Conservation (phyloP, 1,139 yeast species). For the Suhomyces maxii region DNA sequence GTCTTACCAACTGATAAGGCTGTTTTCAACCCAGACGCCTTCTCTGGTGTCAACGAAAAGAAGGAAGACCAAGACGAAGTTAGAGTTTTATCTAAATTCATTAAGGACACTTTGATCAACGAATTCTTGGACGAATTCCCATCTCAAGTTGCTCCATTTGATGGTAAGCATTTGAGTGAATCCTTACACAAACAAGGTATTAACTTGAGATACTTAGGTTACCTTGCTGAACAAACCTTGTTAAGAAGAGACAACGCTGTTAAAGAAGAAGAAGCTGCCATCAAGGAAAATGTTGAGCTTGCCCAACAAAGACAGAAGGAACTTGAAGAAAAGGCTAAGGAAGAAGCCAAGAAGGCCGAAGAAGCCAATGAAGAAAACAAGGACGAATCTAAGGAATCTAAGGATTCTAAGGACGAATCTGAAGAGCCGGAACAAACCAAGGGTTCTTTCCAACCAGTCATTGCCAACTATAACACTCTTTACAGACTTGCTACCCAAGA, state of each 20-base stretch:
- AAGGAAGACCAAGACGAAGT: constrained; percentile 58
- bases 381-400: constrained; percentile 20
- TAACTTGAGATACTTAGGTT: constrained; percentile 85
- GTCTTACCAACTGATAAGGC: constrained; percentile 58
- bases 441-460: constrained; percentile 44
- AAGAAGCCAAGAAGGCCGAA: constrained; percentile 30
- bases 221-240: constrained; percentile 41
- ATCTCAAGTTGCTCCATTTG: constrained; percentile 66
- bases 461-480: constrained; percentile 49
- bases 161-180: constrained; percentile 72
- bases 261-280: constrained; percentile 21
- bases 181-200: constrained; percentile 80
- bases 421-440: constrained; percentile 31
- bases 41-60: constrained; percentile 45
- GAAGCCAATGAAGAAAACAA: constrained; percentile 24
- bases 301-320: constrained; percentile 25
- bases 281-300: constrained; percentile 26
- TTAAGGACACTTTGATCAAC: constrained; percentile 60
- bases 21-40: constrained; percentile 80
- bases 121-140: constrained; percentile 59
- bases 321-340: constrained; percentile 31
- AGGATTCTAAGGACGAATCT: constrained; percentile 30
- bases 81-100: constrained; percentile 64
- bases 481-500: constrained; percentile 58
- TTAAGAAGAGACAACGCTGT: constrained; percentile 26